Base-by-base conservation (phyloP, 495 filamentous ascomycete genomes). In the Trypethelium eluteriae region DNA sequence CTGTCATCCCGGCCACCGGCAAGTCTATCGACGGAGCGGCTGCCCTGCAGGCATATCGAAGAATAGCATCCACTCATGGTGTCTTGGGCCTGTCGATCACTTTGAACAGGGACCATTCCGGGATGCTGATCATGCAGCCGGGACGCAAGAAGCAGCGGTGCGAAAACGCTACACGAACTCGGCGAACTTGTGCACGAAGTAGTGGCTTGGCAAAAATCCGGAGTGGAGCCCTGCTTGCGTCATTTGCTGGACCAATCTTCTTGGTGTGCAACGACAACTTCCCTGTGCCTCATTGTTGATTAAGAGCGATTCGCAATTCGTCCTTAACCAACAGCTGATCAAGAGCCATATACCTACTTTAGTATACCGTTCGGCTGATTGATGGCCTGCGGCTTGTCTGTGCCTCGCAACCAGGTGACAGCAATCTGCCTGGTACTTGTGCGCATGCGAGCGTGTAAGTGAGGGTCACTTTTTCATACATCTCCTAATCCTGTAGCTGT, bases 81-180 rank as follows among this genome's bases (percentile, higher is more conserved):
- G 32, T 18, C 18, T 59, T 34, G 53, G n/a, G 9, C 53, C 53
- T 59, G 53, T 18, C 53, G 53, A 59, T 59, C 53, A 36, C 53
- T 18, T 32, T 32, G 5, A 59, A 35, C 18, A 9, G 53, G 53
- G 34, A 36, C 5, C 53, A 36, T 11, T 36, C 32, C 7, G 53
- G 53, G 5, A 36, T 59, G 53, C 18, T 53, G 32, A 59, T 59
- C 53, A 34, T 36, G 53, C 32, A 53, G 25, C 53, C 34, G 36
- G 7, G 32, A 10, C n/a, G 7, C 32, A 6, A 59, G 7, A 32
- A 36, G 18, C 53, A 59, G 18, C 32, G 6, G 32, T 59, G 32
- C 53, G 18, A 59, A 25, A 25, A 25, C 25, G 25, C 25, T 25
- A 25, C 25, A 25, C 25, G 25, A 25, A 25, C 25, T 25, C 25